Evolutionary conservation across 1,284 basidiomycete species (phyloP), one percentile per base, ranked within the genome.

Genomic region (Ganoderma sinense): DNA sequence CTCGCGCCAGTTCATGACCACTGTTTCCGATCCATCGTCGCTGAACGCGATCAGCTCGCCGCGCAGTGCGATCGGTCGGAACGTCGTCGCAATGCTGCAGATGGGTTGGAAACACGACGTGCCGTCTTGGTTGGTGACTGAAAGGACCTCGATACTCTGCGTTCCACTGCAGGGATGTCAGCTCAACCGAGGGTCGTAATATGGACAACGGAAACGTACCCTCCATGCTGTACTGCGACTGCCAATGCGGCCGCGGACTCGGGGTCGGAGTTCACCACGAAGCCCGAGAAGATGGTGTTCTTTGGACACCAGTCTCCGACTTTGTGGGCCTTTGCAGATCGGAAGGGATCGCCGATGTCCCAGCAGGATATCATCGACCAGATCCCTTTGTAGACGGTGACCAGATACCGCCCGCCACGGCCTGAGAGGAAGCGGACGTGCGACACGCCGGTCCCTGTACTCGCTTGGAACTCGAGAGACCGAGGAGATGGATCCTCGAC

Each of bases 321-420:
- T 73, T 77, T 83, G 79, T 39, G 71, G 18, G 70, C 70, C 26
- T 59, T 33, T 2, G 18, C 0, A 29, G 48, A 8, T 10, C 2
- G 20, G 13, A 29, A 10, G 62, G 51, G 0, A 71, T 68, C 63
- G 5, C 71, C 68, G 36, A 87, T 75, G 68, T 87, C 82, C 88
- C 90, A 89, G 33, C 89, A 77, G 1, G 82, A 81, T 63, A 91
- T 75, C 31, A 82, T 80, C 39, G 82, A 83, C 90, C 90, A 92
- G 61, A 91, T 86, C 6, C 84, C 84, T 69, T 87, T 86, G 11
- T 88, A 88, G 11, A 88, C 82, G 3, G 87, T 87, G 64, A 89
- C 67, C 14, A 91, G 68, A 76, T 85, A 84, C 64, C 78, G 77
- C 11, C 81, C 83, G 10, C 80, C 82, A 58, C 77, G 76, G 14